Percentiles rank a stretch among this genome's conserved stretches.
phyloP scores from a whole-genome alignment of 371 early-diverging fungal species.

The Mucor mucedo region DNA sequence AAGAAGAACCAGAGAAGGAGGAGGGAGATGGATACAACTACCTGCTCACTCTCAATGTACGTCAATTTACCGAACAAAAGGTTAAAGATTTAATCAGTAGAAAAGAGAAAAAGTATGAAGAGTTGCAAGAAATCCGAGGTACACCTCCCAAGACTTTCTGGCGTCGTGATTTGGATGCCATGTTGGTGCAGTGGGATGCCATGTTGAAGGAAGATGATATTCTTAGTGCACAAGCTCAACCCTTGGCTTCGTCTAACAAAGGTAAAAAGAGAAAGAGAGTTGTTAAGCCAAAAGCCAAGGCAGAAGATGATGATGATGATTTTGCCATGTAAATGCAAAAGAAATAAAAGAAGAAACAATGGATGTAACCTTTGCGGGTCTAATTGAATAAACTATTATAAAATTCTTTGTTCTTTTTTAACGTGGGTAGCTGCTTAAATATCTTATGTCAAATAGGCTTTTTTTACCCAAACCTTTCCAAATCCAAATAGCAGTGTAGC shows the following conservation, averaged over 20 bases:
- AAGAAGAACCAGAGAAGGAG: constrained; percentile 23
- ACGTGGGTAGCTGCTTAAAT: too few relatives aligned
- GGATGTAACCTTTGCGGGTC: too few relatives aligned
- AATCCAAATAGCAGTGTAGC: too few relatives aligned
- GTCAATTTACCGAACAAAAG: constrained; percentile 92
- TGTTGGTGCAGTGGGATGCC: constrained; percentile 76
- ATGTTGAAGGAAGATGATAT: constrained; percentile 43
- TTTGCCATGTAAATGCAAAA: too few relatives aligned
- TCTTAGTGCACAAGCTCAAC: constrained; percentile 31
- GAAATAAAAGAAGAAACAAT: too few relatives aligned
- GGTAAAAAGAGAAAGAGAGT: constrained; percentile 27
- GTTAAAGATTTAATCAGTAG: constrained; percentile 83
- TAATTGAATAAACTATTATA: too few relatives aligned
- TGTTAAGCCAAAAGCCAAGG: constrained; percentile 14
- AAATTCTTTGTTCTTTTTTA: too few relatives aligned
- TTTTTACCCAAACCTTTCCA: too few relatives aligned
- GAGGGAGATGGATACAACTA: constrained; percentile 86
- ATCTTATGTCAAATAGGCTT: too few relatives aligned
- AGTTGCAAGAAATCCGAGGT: constrained; percentile 73
- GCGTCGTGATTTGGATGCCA: constrained; percentile 86
- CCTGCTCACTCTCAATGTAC: constrained; percentile 92
- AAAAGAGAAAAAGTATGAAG: constrained; percentile 67
- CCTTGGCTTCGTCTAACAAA: constrained; percentile 16
- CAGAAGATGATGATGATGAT: neutral
- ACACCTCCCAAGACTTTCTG: constrained; percentile 88